Base-by-base conservation (phyloP, 805 yeast genomes). In the Yueomyces sinensis region DNA sequence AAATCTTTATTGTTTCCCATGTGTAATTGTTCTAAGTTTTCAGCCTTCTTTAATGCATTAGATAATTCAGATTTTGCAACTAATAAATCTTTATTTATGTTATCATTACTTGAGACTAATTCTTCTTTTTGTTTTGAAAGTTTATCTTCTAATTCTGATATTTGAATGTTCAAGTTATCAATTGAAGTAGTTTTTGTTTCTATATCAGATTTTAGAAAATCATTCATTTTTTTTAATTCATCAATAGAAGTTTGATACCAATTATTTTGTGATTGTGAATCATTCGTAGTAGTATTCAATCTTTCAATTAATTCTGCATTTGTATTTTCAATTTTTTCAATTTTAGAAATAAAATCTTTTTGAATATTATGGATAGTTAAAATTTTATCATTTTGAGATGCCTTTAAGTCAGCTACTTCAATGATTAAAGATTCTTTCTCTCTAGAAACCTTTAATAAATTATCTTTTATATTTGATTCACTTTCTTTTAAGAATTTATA, bases 181-280 rank as follows among this genome's bases (percentile, higher is more conserved):
- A 65, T 54, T 13, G 49, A 37, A 3, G 46, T 42, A 30, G 63
- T 62, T 41, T 72, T 71, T 9, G 15, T 13, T 5, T 58, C 57
- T 1, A 54, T 44, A 14, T 75, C 49, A 5, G 62, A 59, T 24
- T 65, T 65, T 32, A 63, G 65, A 0, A 68, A 45, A 2, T 56
- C 48, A 30, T 32, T 31, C 14, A 20, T 28, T 22, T 28, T 20
- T 19, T 25, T 30, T 19, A 41, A 29, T 9, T 35, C 16, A 35
- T 76, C 80, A 24, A 80, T 68, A 48, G 74, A 75, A 32, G 68
- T 73, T 61, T 80, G 68, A 55, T 66, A 64, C 35, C 76, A 69
- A 35, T 63, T 67, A 27, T 71, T 60, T 30, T 75, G 73, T 27
- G 67, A 49, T 36, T 66, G 66, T 30, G 75, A 62, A 41, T 80